Conservation (phyloP, 495 filamentous ascomycete genomes). For the Poronia punctata region DNA sequence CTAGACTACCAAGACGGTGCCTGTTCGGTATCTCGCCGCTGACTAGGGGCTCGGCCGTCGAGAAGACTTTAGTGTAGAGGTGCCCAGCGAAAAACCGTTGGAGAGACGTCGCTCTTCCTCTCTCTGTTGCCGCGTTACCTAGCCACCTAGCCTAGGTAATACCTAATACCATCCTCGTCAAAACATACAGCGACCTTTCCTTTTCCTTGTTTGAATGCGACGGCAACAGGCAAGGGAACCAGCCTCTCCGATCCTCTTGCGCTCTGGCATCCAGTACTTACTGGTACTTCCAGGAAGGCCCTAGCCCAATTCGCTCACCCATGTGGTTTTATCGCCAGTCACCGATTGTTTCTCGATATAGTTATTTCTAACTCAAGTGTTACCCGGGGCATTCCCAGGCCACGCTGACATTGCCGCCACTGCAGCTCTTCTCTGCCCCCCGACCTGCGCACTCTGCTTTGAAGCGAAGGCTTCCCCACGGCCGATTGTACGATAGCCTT, state of each 20-base stretch:
- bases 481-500: conserved; percentile 4
- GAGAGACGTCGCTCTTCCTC: conserved; percentile 3
- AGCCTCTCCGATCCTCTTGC: no score
- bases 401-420: not conserved
- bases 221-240: no score
- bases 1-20: conserved; percentile 2
- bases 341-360: not conserved
- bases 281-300: no score
- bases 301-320: not conserved
- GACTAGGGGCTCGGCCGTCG: conserved; percentile 5
- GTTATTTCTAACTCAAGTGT: not conserved
- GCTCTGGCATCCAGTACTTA: no score
- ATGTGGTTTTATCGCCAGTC: conserved; percentile 7
- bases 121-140: conserved; percentile 5
- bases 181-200: conserved; percentile 8
- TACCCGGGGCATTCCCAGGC: not conserved
- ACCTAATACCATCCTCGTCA: conserved; percentile 1
- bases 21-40: conserved; percentile 6
- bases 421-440: no score
- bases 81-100: conserved; percentile 7
- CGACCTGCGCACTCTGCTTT: no score
- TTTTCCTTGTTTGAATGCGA: no score
- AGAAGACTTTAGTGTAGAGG: no score
- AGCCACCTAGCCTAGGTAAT: no score
- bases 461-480: not conserved